Evolutionary conservation across 768 basidiomycete genomes (phyloP).

Genomic region (Mycena sanguinolenta): DNA sequence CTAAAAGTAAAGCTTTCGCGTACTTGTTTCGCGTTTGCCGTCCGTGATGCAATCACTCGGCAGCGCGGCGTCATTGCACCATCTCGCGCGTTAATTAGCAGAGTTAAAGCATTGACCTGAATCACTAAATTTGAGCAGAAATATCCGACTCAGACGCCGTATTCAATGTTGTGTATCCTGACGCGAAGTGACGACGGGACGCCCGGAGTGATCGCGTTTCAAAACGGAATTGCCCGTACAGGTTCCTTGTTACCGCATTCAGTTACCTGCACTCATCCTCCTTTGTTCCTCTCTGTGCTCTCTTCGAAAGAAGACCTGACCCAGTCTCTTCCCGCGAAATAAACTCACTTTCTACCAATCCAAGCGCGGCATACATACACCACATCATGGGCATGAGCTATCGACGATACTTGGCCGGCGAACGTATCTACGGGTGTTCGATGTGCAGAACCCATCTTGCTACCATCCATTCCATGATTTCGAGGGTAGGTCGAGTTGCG

Average conservation of each 20-base stretch:
- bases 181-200: background rate
- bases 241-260: constrained; percentile 25
- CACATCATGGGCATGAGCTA: constrained; percentile 88
- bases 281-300: constrained; percentile 28
- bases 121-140: background rate
- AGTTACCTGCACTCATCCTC: constrained; percentile 20
- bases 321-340: constrained; percentile 25
- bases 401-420: constrained; percentile 86
- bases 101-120: background rate
- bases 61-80: background rate
- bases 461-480: constrained; percentile 93
- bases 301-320: background rate
- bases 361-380: constrained; percentile 27
- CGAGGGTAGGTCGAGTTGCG: constrained; percentile 68
- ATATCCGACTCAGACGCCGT: too few relatives aligned
- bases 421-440: constrained; percentile 90
- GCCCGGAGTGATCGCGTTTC: background rate
- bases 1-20: too few relatives aligned
- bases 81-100: background rate
- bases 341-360: constrained; percentile 51
- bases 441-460: constrained; percentile 91
- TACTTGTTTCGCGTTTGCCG: too few relatives aligned
- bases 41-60: background rate
- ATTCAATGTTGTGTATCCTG: background rate
- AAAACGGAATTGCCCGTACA: constrained; percentile 6